Conservation (phyloP, 305 asterid species). For the Fraxinus dipetala region DNA sequence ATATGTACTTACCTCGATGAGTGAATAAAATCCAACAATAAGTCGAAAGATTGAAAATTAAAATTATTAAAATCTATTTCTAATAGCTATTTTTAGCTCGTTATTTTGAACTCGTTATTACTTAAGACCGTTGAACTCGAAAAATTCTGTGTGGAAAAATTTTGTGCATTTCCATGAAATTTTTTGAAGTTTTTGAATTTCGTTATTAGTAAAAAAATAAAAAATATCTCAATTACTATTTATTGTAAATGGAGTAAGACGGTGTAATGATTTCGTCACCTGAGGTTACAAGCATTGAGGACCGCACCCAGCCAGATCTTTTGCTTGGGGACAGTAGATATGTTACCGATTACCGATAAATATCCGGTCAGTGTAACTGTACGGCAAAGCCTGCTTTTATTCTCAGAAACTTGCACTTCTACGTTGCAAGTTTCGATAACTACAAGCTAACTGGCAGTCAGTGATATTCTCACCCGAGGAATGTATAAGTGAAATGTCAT, state of each 20-base stretch:
- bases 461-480: neutral
- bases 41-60: too few species aligned
- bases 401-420: neutral
- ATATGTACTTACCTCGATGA: too few species aligned
- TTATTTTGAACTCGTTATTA: too few species aligned
- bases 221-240: neutral
- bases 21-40: too few species aligned
- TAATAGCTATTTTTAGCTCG: too few species aligned
- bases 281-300: neutral
- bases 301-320: neutral
- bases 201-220: too few species aligned
- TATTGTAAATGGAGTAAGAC: neutral
- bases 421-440: neutral
- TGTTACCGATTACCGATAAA: constrained; percentile 5
- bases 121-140: too few species aligned
- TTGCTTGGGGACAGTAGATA: neutral
- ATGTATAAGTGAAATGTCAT: neutral
- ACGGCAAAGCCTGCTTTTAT: neutral
- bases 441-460: neutral
- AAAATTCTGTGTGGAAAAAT: too few species aligned
- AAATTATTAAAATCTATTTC: too few species aligned
- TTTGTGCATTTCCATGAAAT: too few species aligned
- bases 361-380: neutral
- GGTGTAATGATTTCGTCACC: neutral
- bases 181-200: too few species aligned